Conservation (phyloP, 345 rosid genomes). For the Reutealis trisperma region DNA sequence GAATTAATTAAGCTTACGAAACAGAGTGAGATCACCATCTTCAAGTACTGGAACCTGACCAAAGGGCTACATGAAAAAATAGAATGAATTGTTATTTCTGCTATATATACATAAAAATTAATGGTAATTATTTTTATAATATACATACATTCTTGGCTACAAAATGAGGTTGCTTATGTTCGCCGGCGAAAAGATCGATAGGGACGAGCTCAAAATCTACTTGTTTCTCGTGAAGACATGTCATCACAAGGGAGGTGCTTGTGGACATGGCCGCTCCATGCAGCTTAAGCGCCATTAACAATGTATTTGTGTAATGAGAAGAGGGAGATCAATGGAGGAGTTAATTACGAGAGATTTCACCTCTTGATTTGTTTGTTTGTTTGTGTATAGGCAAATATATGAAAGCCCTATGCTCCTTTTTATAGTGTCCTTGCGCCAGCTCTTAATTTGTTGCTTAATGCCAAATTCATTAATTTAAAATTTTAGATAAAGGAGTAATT, state of each 20-base stretch:
- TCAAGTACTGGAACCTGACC: slow-evolving; percentile 82
- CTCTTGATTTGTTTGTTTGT: too few relatives aligned
- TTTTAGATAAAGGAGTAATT: too few relatives aligned
- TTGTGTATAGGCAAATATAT: too few relatives aligned
- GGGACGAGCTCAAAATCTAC: slow-evolving; percentile 69
- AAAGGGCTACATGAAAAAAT: slow-evolving; percentile 60
- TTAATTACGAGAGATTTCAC: too few relatives aligned
- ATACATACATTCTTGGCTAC: slow-evolving; percentile 57
- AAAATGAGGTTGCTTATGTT: slow-evolving; percentile 65
- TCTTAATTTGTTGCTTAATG: too few relatives aligned
- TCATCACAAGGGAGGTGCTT: slow-evolving; percentile 62
- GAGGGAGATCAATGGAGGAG: background rate
- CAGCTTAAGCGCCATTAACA: slow-evolving; percentile 57
- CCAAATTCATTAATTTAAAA: too few relatives aligned
- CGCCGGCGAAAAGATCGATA: slow-evolving; percentile 61
- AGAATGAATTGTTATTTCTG: background rate
- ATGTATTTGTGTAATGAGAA: background rate
- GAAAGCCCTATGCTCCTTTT: too few relatives aligned
- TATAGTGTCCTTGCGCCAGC: too few relatives aligned
- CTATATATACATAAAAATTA: background rate
- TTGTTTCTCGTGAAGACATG: slow-evolving; percentile 68
- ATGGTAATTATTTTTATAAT: background rate
- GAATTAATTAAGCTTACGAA: slow-evolving; percentile 42
- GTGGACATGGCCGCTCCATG: slow-evolving; percentile 70
- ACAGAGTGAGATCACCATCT: slow-evolving; percentile 73